Evolutionary conservation across 805 yeast species (phyloP).

Genomic region (Cyberlindnera americana): DNA sequence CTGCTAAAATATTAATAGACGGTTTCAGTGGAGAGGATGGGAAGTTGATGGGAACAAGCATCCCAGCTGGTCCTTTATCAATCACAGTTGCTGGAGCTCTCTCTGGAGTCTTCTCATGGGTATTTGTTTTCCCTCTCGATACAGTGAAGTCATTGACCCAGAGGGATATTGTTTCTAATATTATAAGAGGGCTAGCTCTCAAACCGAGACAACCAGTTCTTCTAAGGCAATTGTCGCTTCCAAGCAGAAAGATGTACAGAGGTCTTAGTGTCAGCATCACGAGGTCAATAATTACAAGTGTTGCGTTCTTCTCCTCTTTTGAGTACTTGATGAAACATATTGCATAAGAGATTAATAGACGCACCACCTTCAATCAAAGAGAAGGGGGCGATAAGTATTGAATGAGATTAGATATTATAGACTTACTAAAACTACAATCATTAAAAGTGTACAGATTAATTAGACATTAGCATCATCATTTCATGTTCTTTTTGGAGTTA

Average conservation of each 20-base stretch:
- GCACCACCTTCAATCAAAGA: not conserved
- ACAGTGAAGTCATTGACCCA: slow-evolving; percentile 75
- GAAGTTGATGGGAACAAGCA: slow-evolving; percentile 31
- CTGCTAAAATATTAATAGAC: slow-evolving; percentile 51
- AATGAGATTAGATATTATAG: too few relatives aligned
- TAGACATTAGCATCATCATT: too few relatives aligned
- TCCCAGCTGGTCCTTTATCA: slow-evolving; percentile 37
- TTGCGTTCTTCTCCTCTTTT: slow-evolving; percentile 70
- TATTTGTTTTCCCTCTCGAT: slow-evolving; percentile 73
- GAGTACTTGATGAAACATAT: slow-evolving; percentile 63
- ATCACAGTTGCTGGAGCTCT: slow-evolving; percentile 73
- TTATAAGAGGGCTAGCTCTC: slow-evolving; percentile 50
- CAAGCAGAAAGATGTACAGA: slow-evolving; percentile 55
- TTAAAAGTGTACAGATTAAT: too few relatives aligned
- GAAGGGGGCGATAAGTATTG: too few relatives aligned
- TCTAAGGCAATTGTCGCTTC: slow-evolving; percentile 35
- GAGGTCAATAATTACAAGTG: slow-evolving; percentile 68
- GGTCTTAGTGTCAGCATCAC: slow-evolving; percentile 75
- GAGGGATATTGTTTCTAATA: slow-evolving; percentile 66
- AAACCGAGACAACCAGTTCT: slow-evolving; percentile 35
- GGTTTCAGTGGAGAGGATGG: slow-evolving; percentile 24
- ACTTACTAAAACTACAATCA: too few relatives aligned
- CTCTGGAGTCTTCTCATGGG: slow-evolving; percentile 75
- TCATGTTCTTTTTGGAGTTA: slow-evolving; percentile 6
- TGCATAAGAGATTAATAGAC: slow-evolving; percentile 27